Percentiles rank a stretch among this genome's conserved stretches.
These are phyloP conservation scores for Stachybotrys chartarum DNA, from an alignment of 2,329 filamentous ascomycete genomes.

Conservation along the genomic window DNA sequence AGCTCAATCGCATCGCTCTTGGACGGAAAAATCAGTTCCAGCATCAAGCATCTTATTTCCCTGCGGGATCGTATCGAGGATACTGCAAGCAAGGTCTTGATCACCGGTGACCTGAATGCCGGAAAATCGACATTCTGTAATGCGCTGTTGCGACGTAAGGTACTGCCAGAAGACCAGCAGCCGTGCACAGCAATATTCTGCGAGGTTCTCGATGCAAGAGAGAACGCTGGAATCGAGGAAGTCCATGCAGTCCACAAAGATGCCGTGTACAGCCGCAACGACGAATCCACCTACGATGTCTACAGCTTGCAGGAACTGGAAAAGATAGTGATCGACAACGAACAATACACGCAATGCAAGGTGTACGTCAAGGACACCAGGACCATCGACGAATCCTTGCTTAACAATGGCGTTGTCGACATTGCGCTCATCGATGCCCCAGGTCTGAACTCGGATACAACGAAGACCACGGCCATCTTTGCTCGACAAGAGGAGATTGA, in stretches of 20 bases:
- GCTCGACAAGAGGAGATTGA: conserved; percentile 97
- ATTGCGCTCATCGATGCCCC: conserved; percentile 97
- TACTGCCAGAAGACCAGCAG: conserved; percentile 93
- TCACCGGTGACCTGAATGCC: conserved; percentile 93
- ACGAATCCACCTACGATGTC: conserved; percentile 91
- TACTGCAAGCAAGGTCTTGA: conserved; percentile 90
- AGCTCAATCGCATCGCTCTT: conserved; percentile 81
- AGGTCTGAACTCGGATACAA: conserved; percentile 89
- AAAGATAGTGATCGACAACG: conserved; percentile 82
- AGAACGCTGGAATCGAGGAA: conserved; percentile 87
- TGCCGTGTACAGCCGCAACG: conserved; percentile 71
- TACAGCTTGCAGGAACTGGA: conserved; percentile 74
- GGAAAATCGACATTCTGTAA: conserved; percentile 99
- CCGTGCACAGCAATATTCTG: conserved; percentile 98
- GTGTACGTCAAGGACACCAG: conserved; percentile 90
- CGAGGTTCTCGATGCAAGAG: conserved; percentile 85
- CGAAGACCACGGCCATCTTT: conserved; percentile 96
- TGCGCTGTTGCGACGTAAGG: conserved; percentile 83
- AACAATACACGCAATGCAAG: conserved; percentile 89
- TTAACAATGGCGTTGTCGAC: conserved; percentile 97
- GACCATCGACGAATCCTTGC: conserved; percentile 81
- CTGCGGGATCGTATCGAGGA: conserved; percentile 93
- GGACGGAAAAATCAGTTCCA: conserved; percentile 90
- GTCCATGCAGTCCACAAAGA: conserved; percentile 91
- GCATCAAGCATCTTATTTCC: conserved; percentile 80